These are phyloP conservation scores for Candida nonsorbophila DNA, from an alignment of 805 yeast genomes.

Conservation along the genomic window DNA sequence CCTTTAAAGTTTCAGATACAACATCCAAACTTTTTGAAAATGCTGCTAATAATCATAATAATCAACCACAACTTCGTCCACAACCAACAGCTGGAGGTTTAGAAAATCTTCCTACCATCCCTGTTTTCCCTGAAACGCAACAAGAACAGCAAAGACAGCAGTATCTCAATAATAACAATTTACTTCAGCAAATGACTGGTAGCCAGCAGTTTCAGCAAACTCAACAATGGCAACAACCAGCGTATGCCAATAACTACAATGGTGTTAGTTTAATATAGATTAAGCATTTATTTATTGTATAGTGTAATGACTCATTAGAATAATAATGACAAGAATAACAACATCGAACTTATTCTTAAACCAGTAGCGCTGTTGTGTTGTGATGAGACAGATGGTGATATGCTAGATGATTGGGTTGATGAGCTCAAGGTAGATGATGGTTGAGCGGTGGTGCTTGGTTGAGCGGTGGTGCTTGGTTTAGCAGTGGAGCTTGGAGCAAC, in stretches of 20 bases:
- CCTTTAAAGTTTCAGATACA: constrained; percentile 45
- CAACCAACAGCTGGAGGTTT: constrained; percentile 73
- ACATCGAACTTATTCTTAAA: no score
- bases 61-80: constrained; percentile 27
- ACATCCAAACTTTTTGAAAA: constrained; percentile 24
- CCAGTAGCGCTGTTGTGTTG: no score
- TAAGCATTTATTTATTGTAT: no score
- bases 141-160: constrained; percentile 34
- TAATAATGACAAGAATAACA: no score
- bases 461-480: no score
- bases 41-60: constrained; percentile 5
- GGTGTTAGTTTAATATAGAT: constrained; percentile 11
- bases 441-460: no score
- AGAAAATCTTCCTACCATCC: constrained; percentile 57
- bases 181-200: no score
- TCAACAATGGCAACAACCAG: constrained; percentile 4
- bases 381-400: no score
- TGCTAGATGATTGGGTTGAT: no score
- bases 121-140: constrained; percentile 67
- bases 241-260: constrained; percentile 6
- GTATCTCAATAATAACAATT: constrained; percentile 30
- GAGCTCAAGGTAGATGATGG: no score
- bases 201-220: neutral
- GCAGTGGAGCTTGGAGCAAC: no score
- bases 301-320: no score